Evolutionary conservation across 1,284 basidiomycete species (phyloP).

Genomic region (Heterobasidion occidentale): DNA sequence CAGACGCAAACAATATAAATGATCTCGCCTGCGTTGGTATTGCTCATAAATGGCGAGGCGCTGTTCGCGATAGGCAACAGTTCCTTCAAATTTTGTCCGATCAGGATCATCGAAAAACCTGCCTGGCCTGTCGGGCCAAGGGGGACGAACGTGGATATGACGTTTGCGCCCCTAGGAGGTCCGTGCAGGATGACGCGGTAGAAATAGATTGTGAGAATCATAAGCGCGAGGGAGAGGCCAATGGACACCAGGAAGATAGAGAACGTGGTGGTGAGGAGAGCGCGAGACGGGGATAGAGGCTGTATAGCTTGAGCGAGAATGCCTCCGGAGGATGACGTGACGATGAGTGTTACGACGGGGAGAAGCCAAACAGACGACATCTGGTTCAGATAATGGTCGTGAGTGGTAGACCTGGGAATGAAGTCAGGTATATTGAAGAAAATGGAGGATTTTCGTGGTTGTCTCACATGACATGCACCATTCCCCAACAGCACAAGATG

Average conservation of each 20-base stretch:
- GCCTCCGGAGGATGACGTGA: conserved; percentile 59
- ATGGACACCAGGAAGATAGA: conserved; percentile 29
- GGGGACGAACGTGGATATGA: conserved; percentile 37
- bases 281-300: conserved; percentile 35
- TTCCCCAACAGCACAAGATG: conserved; percentile 51
- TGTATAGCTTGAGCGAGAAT: conserved; percentile 44
- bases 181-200: conserved; percentile 13
- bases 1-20: conserved; percentile 32
- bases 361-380: conserved; percentile 65
- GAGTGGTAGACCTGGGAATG: conserved; percentile 48
- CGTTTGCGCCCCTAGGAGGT: conserved; percentile 19
- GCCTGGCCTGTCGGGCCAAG: conserved; percentile 40
- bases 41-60: conserved; percentile 21
- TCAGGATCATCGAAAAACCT: conserved; percentile 31
- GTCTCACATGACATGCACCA: conserved; percentile 59
- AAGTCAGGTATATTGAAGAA: not conserved
- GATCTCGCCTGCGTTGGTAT: conserved; percentile 24
- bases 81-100: conserved; percentile 24
- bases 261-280: conserved; percentile 45
- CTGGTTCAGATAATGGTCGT: conserved; percentile 45
- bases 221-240: conserved; percentile 27
- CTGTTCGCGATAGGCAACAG: conserved; percentile 18
- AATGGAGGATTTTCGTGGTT: not conserved
- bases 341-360: conserved; percentile 66
- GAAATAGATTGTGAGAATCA: conserved; percentile 17